Base-by-base conservation (phyloP, 2,329 filamentous ascomycete species). In the Fusarium dlaminii region DNA sequence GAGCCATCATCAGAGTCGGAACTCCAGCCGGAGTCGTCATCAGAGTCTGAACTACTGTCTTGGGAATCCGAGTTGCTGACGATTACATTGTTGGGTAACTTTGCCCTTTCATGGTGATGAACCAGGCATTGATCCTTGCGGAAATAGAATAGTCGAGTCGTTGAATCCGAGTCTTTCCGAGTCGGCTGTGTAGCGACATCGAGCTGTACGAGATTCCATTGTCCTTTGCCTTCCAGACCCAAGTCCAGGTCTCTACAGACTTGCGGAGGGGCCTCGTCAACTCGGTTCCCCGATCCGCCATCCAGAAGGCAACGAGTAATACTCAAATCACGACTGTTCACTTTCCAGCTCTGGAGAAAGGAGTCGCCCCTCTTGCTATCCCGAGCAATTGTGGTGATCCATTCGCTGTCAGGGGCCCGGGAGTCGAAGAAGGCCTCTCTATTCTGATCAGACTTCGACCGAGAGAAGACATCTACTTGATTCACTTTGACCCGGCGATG, bases 221-320 rank as follows among this genome's bases (percentile, higher is more conserved):
- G 15, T 24, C 22, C 27, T 30, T n/a, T 22, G 1, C 20, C 27
- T 14, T 24, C 30, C 2, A 15, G 12, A 3, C 17, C 48, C 17
- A 51, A 7, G 6, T 15, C 20, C 0, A 55, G 36, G 13, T 30
- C 36, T 30, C 11, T 55, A 0, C 2, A n/a, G 11, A 55, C 22
- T n/a, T 55, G 11, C 6, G 8, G 11, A 20, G 51, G 51, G 10
- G 14, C 18, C 7, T 37, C 2, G 2, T 55, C 27, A 20, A n/a
- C 14, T n/a, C 15, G 11, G 11, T 13, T 13, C 2, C 0, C 15
- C 1, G 15, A 40, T 7, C 8, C 4, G 8, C 11, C 34, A 2
- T 6, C 36, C 27, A 18, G 36, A 17, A 29, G 24, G 20, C 15
- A 17, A 5, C 36, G 52, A 37, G 34, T 54, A 6, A 55, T 8